A percentile compares a stretch with the other conserved stretches of the same genome.
Conservation (phyloP, 1,139 yeast genomes). For the Geotrichum australiense region DNA sequence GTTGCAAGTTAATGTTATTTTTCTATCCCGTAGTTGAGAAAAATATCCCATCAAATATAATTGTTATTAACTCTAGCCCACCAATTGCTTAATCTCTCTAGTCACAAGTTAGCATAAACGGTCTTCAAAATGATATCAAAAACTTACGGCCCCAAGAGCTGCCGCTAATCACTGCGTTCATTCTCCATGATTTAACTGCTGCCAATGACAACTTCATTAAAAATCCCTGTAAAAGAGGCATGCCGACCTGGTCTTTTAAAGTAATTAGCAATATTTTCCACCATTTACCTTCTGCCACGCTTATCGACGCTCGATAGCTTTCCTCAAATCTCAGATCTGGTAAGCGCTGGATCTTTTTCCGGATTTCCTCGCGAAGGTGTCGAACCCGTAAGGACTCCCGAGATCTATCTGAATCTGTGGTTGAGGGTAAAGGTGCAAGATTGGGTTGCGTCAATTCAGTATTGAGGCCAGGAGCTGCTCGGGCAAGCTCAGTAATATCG, state of each 20-base stretch:
- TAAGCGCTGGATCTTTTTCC: constrained; percentile 20
- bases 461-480: constrained; percentile 2
- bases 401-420: neutral
- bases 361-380: constrained; percentile 1
- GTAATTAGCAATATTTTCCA: constrained; percentile 28
- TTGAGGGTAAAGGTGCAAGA: neutral
- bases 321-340: constrained; percentile 34
- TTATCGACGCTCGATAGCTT: constrained; percentile 29
- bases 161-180: constrained; percentile 23
- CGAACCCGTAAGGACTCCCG: neutral
- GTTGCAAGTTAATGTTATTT: too few species aligned
- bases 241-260: constrained; percentile 33
- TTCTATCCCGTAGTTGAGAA: too few species aligned
- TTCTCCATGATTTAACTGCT: constrained; percentile 39
- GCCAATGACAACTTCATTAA: constrained; percentile 40
- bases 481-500: constrained; percentile 2
- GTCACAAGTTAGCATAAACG: neutral
- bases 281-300: constrained; percentile 27
- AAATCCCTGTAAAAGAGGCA: constrained; percentile 46
- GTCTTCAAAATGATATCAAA: neutral
- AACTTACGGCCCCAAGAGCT: constrained; percentile 30
- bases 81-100: constrained; percentile 17
- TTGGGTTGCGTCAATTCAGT: neutral
- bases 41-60: constrained; percentile 8
- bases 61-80: constrained; percentile 19